These are phyloP conservation scores for Amauroascus verrucosus DNA, from an alignment of 2,329 filamentous ascomycete species.

Conservation along the genomic window DNA sequence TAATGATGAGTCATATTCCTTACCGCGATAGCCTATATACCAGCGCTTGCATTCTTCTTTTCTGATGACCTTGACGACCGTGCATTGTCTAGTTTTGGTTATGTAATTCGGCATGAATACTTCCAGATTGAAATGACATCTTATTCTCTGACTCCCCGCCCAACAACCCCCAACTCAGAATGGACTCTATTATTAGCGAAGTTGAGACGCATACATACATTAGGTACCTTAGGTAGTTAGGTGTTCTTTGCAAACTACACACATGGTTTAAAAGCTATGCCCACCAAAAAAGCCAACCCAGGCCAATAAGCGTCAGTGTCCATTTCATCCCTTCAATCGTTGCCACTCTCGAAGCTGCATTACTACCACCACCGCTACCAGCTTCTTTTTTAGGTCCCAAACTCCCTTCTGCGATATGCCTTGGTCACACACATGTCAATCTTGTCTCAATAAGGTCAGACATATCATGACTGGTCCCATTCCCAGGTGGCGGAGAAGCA, in stretches of 20 bases:
- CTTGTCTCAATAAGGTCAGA: constrained; percentile 7
- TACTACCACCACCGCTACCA: neutral
- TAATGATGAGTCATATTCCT: no score
- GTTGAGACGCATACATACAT: no score
- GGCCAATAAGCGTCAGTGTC: neutral
- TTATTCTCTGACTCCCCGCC: no score
- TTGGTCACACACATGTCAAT: constrained; percentile 4
- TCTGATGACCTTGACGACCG: neutral
- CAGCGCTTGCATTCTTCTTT: neutral
- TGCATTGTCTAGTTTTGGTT: neutral
- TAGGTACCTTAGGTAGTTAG: no score
- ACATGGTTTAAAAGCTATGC: neutral
- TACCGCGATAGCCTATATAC: no score
- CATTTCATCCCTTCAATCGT: neutral
- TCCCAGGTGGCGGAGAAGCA: neutral
- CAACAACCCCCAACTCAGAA: no score
- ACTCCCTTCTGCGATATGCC: constrained; percentile 4
- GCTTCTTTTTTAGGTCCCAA: neutral
- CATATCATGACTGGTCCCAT: neutral
- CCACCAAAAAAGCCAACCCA: neutral
- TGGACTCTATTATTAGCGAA: no score
- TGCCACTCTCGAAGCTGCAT: neutral
- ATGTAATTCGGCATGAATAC: no score
- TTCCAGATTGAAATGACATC: no score
- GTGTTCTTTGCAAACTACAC: no score